phyloP scores from a whole-genome alignment of 176 grass and related monocot genomes.

The Aechmea fasciata region DNA sequence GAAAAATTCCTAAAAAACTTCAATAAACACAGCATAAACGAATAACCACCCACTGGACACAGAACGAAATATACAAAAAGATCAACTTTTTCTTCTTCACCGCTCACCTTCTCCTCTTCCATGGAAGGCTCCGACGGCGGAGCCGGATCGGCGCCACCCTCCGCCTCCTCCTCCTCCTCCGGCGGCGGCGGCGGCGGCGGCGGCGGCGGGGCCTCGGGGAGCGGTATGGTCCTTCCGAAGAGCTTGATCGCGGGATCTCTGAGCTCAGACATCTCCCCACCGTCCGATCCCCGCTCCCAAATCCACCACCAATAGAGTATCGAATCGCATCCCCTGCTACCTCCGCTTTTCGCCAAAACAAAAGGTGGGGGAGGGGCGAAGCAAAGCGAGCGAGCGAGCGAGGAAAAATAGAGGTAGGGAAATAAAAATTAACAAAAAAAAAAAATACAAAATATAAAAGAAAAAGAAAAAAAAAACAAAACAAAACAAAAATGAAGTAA shows the following conservation, averaged over 20 bases:
- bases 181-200: neutral
- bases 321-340: neutral
- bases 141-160: neutral
- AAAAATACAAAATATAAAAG: too few relatives aligned
- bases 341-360: neutral
- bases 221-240: conserved; percentile 69
- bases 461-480: too few relatives aligned
- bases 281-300: conserved; percentile 5
- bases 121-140: neutral
- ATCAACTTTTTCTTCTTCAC: neutral
- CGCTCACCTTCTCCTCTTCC: conserved; percentile 31
- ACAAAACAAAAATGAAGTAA: neutral
- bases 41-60: too few relatives aligned
- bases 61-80: neutral
- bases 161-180: conserved; percentile 15
- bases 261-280: neutral
- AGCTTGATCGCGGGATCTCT: conserved; percentile 27
- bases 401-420: too few relatives aligned
- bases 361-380: neutral
- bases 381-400: too few relatives aligned
- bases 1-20: too few relatives aligned
- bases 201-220: conserved; percentile 10
- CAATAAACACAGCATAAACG: too few relatives aligned
- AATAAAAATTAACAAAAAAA: too few relatives aligned
- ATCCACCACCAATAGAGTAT: neutral